These are phyloP conservation scores for Capsella bursapastoris DNA, from an alignment of 345 rosid genomes.

Conservation along the genomic window DNA sequence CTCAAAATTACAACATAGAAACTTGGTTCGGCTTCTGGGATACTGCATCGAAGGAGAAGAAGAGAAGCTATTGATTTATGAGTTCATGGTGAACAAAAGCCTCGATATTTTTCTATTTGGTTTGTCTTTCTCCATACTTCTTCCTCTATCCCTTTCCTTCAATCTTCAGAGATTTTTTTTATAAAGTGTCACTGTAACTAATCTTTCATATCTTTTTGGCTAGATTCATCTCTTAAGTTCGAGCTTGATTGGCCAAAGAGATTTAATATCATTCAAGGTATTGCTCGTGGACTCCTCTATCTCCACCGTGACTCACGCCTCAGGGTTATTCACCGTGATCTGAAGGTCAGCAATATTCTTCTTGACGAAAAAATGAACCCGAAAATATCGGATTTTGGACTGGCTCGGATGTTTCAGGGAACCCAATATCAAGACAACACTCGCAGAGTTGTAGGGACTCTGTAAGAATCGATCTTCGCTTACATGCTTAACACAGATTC, in stretches of 20 bases:
- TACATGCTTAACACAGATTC: not conserved
- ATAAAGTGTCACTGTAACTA: not conserved
- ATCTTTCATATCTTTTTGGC: not conserved
- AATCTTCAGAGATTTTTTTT: not conserved
- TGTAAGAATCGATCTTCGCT: conserved; percentile 33
- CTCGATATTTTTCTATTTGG: conserved; percentile 59
- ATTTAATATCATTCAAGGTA: conserved; percentile 40
- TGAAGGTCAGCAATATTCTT: conserved; percentile 43
- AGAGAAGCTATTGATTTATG: conserved; percentile 60
- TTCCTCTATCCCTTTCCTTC: not conserved
- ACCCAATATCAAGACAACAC: conserved; percentile 44
- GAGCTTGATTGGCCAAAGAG: conserved; percentile 44
- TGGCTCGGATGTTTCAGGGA: conserved; percentile 44
- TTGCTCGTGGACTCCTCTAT: conserved; percentile 44
- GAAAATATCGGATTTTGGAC: conserved; percentile 42
- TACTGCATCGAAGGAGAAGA: conserved; percentile 59
- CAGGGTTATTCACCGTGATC: conserved; percentile 42
- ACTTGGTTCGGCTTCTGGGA: conserved; percentile 68
- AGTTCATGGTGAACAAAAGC: conserved; percentile 65
- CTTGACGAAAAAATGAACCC: conserved; percentile 43
- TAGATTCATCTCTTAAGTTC: conserved; percentile 35
- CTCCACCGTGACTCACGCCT: conserved; percentile 45
- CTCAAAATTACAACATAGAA: conserved; percentile 72
- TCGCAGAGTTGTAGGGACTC: conserved; percentile 39
- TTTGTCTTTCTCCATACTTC: conserved; percentile 29